Base-by-base conservation (phyloP, 495 filamentous ascomycete genomes). In the Extremus antarcticus region DNA sequence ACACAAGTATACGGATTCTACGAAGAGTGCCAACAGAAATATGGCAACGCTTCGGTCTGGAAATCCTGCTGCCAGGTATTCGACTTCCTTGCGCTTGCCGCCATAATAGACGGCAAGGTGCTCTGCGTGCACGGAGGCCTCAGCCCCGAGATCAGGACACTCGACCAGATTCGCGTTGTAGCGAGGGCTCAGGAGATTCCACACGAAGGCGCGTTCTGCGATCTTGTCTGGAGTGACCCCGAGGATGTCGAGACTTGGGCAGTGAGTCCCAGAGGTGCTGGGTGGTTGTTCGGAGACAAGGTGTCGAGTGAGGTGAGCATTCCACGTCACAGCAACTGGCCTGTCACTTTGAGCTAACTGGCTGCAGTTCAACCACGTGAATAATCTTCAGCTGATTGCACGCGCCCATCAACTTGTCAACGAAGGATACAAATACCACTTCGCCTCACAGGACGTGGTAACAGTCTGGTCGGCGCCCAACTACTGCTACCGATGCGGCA, bases 1-100 rank as follows among this genome's bases (percentile, higher is more conserved):
- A 98, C 92, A 9, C 91, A 96, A 67, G 92, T 98, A 3, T 98
- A 98, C 64, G 92, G 92, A 2, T 98, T 98, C 73, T 96, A 97
- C 74, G 92, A 97, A 63, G 92, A 98, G 65, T 98, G 92, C 70
- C 87, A 94, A 64, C 85, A 87, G 62, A 98, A 98, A 66, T 98
- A 98, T 65, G 91, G 91, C 54, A 97, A 95, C 67, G 92, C 92
- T 4, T 94, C 88, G 9, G 92, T 98, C 19, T 98, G 92, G 92
- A 98, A 98, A 71, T 87, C 90, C 0, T 98, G 92, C 72, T 98
- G 92, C 63, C 94, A 97, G 70, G 92, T 98, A 20, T 98, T 98
- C 64, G 92, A 98, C 71, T 98, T 98, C 69, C 79, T 98, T 48
- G 90, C 94, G 13, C 79, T 98, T 20, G 92, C 91, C 24, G 92